phyloP scores from a whole-genome alignment of 371 early-diverging fungal species.

The Fennellomyces sp. region DNA sequence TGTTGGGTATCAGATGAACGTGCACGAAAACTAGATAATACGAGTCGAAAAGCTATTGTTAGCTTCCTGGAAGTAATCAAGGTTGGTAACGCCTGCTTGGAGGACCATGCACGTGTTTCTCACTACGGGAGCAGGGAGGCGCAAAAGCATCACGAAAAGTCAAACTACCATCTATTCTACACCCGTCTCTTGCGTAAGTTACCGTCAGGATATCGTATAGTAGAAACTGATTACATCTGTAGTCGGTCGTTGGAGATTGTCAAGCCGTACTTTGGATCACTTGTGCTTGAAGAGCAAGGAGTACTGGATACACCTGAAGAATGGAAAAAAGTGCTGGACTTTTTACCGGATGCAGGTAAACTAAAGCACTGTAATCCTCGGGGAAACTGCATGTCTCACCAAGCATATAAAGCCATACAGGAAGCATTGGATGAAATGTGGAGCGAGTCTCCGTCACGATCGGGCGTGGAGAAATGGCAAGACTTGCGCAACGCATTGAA shows the following conservation, averaged over 20 bases:
- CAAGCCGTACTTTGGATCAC: slow-evolving; percentile 64
- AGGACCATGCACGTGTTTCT: slow-evolving; percentile 4
- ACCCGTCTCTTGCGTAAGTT: slow-evolving; percentile 67
- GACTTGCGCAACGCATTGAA: slow-evolving; percentile 38
- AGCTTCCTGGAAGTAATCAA: slow-evolving; percentile 85
- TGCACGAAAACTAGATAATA: slow-evolving; percentile 78
- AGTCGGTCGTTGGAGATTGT: slow-evolving; percentile 68
- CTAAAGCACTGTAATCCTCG: too few relatives aligned
- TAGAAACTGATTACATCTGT: too few relatives aligned
- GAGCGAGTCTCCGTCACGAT: slow-evolving; percentile 40
- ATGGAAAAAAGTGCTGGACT: slow-evolving; percentile 74
- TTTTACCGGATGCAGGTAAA: slow-evolving; percentile 75
- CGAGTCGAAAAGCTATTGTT: slow-evolving; percentile 85
- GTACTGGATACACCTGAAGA: slow-evolving; percentile 62
- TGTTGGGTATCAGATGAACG: slow-evolving; percentile 98
- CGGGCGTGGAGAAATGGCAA: slow-evolving; percentile 65
- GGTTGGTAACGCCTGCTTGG: slow-evolving; percentile 22
- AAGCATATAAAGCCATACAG: slow-evolving; percentile 30
- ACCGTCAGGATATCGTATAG: neutral
- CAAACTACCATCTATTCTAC: slow-evolving; percentile 55
- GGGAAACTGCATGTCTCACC: too few relatives aligned
- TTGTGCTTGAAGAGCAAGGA: slow-evolving; percentile 73
- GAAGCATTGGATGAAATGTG: slow-evolving; percentile 52
- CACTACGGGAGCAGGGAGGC: too few relatives aligned
- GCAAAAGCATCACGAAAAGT: slow-evolving; percentile 73